Conservation (phyloP, 2,329 filamentous ascomycete species). For the Aspergillus brunneoviolaceus region DNA sequence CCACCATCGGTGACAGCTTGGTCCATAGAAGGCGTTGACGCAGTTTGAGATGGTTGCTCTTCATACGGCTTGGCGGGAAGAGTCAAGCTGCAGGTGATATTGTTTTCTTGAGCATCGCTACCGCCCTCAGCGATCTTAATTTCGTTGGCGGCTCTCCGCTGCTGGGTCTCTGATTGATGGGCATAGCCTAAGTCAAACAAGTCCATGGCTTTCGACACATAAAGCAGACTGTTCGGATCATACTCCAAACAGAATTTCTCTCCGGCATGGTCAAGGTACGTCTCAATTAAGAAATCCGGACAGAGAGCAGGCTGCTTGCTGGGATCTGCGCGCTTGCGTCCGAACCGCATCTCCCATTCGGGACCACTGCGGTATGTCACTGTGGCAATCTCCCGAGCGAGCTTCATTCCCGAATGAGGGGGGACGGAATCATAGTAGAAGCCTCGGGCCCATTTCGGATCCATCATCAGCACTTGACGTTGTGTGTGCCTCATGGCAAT, state of each 20-base stretch:
- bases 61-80: constrained; percentile 82
- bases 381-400: constrained; percentile 94
- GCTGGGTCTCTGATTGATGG: constrained; percentile 63
- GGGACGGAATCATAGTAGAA: constrained; percentile 89
- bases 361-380: constrained; percentile 95
- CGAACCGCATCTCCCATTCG: constrained; percentile 96
- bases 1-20: constrained; percentile 23
- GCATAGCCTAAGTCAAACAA: constrained; percentile 83
- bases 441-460: constrained; percentile 92
- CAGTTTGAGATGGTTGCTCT: constrained; percentile 67
- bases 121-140: constrained; percentile 55
- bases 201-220: constrained; percentile 99
- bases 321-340: constrained; percentile 79
- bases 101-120: constrained; percentile 31
- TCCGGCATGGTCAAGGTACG: constrained; percentile 94
- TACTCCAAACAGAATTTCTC: constrained; percentile 98
- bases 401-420: constrained; percentile 95
- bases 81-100: constrained; percentile 71
- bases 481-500: constrained; percentile 99
- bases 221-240: constrained; percentile 90
- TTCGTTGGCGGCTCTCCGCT: constrained; percentile 62
- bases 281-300: constrained; percentile 96
- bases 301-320: constrained; percentile 88
- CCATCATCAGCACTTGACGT: constrained; percentile 97
- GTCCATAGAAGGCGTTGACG: constrained; percentile 35